Base-by-base conservation (phyloP, 352 stramenopile genomes). In the Phytophthora colocasiae region DNA sequence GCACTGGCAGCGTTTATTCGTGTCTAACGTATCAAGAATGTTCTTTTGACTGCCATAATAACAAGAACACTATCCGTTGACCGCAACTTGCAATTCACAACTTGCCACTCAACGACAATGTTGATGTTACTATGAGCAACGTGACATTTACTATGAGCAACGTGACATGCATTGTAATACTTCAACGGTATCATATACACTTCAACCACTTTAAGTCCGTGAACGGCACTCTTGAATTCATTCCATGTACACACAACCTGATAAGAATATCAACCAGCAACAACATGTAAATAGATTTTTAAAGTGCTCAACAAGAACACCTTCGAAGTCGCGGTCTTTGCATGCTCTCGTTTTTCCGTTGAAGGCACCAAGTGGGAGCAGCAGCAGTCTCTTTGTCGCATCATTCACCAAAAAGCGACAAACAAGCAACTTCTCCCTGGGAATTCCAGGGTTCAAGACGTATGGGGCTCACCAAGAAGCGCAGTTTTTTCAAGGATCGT, bases 1-100 rank as follows among this genome's bases (percentile, higher is more conserved):
- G 55, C 48, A 9, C 10, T 71, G 3, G 48, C 63, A 17, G 63
- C 63, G 6, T 71, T 71, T 53, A 57, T 71, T 17, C 47, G 63
- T 6, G 8, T 66, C 29, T 40, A 68, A 40, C 14, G 9, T 36
- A 36, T 8, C 31, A 36, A 36, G 31, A 36, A 36, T 34, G 29
- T 14, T 36, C 31, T 34, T 11, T 7, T 34, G 27, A 31, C 27
- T 31, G 27, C 27, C 27, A 31, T 31, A 31, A 31, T 31, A 7
- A 31, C 7, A 34, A 34, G 31, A 34, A 11, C 31, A 11, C 31
- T 9, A 31, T 34, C 31, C 43, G 24, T 49, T 27, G 19, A 2
- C 19, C 26, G 8, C 27, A 31, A 31, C 6, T 4, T 31, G 4
- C 27, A 7, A 31, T 31, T 31, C 27, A 7, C 27, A 31, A 31